A percentile compares a stretch with the other conserved stretches of the same genome.
Conservation (phyloP, 2,329 filamentous ascomycete genomes). For the Scytalidium lignicola region DNA sequence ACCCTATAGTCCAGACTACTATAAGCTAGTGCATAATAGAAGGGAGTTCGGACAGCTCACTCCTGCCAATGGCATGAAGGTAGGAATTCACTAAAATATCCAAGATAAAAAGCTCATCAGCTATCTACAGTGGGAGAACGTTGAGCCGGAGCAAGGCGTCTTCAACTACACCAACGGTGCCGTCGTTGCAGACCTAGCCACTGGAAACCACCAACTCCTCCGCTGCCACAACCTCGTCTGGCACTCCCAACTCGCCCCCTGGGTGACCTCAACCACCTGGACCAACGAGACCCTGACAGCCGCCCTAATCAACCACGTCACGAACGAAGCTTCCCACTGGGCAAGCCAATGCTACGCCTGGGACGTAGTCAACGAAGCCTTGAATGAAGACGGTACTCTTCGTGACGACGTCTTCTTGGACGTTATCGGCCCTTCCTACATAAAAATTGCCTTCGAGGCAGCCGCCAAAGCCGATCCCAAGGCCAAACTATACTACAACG, state of each 20-base stretch:
- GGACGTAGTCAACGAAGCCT: conserved; percentile 63
- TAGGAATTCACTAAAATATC: conserved; percentile 2
- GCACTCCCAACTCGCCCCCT: conserved; percentile 48
- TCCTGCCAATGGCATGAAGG: conserved; percentile 55
- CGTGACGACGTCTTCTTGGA: conserved; percentile 48
- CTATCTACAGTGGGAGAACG: conserved; percentile 48
- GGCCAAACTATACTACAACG: conserved; percentile 58
- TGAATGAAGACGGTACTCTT: conserved; percentile 52
- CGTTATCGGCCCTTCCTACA: conserved; percentile 50
- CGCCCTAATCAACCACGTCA: conserved; percentile 55
- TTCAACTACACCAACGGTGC: conserved; percentile 58
- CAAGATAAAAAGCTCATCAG: not conserved
- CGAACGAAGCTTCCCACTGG: conserved; percentile 51
- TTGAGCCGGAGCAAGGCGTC: conserved; percentile 48
- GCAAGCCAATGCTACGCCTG: conserved; percentile 55
- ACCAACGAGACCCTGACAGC: conserved; percentile 49
- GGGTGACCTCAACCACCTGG: conserved; percentile 42
- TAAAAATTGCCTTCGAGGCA: conserved; percentile 52
- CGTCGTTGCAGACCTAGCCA: conserved; percentile 42
- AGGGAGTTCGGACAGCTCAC: conserved; percentile 61
- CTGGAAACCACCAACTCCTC: conserved; percentile 44
- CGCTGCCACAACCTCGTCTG: conserved; percentile 58
- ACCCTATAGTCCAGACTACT: conserved; percentile 39
- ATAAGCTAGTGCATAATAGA: conserved; percentile 46
- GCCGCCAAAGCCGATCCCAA: conserved; percentile 48